These are phyloP conservation scores for Pythium myriotylum DNA, from an alignment of 352 stramenopile species.

Conservation along the genomic window DNA sequence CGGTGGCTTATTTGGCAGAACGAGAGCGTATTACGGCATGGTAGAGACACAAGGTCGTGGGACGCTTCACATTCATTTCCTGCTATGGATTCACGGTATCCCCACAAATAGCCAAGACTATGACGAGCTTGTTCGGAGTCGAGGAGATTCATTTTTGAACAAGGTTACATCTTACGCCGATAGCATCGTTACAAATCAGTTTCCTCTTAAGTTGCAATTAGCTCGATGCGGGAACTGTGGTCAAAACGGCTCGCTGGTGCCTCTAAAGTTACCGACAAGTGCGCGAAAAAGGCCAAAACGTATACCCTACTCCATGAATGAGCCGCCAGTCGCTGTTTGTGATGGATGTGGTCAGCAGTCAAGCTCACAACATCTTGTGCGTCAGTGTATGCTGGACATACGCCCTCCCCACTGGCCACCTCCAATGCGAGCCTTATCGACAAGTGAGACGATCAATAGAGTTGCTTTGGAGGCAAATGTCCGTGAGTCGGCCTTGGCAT, in stretches of 20 bases:
- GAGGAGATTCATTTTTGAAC: too few species aligned
- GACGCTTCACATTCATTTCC: conserved; percentile 22
- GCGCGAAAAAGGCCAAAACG: too few species aligned
- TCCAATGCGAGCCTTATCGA: conserved; percentile 4
- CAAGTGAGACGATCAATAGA: background rate
- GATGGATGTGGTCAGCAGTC: background rate
- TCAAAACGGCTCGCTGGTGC: too few species aligned
- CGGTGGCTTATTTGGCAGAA: conserved; percentile 14
- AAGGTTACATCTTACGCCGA: too few species aligned
- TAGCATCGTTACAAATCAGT: too few species aligned
- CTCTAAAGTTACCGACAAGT: too few species aligned
- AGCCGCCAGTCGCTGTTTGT: background rate
- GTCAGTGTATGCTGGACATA: background rate
- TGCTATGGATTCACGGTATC: conserved; percentile 9
- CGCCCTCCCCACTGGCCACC: conserved; percentile 24
- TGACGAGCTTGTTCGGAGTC: too few species aligned
- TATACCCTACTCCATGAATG: too few species aligned
- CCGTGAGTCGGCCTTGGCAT: too few species aligned
- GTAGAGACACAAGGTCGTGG: conserved; percentile 20
- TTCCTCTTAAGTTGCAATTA: too few species aligned
- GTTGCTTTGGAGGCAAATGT: background rate
- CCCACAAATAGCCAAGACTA: too few species aligned
- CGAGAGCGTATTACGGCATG: conserved; percentile 22
- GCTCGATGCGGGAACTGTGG: too few species aligned
- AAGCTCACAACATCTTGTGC: conserved; percentile 18